Evolutionary conservation across 2,329 filamentous ascomycete genomes (phyloP).

Genomic region (Aspergillus fructus): DNA sequence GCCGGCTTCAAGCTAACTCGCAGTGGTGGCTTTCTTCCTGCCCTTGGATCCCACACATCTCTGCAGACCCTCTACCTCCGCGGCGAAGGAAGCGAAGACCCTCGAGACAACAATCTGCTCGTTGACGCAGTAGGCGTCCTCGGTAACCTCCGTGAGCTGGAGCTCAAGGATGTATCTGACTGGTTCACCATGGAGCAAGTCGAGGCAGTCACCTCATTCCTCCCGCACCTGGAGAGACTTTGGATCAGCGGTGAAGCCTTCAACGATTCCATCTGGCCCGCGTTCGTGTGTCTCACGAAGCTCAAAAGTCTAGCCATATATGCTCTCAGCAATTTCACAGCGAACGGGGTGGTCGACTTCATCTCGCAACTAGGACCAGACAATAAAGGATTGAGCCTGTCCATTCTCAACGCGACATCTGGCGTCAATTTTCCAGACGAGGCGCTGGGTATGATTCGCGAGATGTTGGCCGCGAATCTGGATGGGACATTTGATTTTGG

Average conservation of each 20-base stretch:
- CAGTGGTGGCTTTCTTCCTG: slow-evolving; percentile 27
- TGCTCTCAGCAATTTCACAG: slow-evolving; percentile 34
- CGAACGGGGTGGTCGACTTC: slow-evolving; percentile 32
- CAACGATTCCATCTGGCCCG: slow-evolving; percentile 25
- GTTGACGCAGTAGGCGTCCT: slow-evolving; percentile 30
- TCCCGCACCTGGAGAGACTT: slow-evolving; percentile 33
- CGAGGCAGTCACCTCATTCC: slow-evolving; percentile 24
- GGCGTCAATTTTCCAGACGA: slow-evolving; percentile 24
- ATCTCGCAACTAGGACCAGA: slow-evolving; percentile 26
- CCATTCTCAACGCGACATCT: slow-evolving; percentile 27
- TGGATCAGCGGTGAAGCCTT: slow-evolving; percentile 33
- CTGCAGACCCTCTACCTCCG: slow-evolving; percentile 31
- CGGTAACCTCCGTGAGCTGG: slow-evolving; percentile 29
- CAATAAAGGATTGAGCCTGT: slow-evolving; percentile 31
- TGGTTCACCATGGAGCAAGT: slow-evolving; percentile 32
- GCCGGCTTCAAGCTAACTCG: slow-evolving; percentile 26
- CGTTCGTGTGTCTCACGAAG: slow-evolving; percentile 27
- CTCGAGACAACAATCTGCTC: slow-evolving; percentile 28
- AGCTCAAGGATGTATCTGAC: slow-evolving; percentile 35
- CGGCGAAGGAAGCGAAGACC: slow-evolving; percentile 27
- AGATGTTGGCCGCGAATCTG: slow-evolving; percentile 21
- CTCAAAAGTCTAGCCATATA: slow-evolving; percentile 31
- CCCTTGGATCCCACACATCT: slow-evolving; percentile 26
- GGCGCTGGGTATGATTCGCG: slow-evolving; percentile 29
- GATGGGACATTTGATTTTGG: slow-evolving; percentile 28